Base-by-base conservation (phyloP, 169 alveolate species). In the Toxoplasma gondii region DNA sequence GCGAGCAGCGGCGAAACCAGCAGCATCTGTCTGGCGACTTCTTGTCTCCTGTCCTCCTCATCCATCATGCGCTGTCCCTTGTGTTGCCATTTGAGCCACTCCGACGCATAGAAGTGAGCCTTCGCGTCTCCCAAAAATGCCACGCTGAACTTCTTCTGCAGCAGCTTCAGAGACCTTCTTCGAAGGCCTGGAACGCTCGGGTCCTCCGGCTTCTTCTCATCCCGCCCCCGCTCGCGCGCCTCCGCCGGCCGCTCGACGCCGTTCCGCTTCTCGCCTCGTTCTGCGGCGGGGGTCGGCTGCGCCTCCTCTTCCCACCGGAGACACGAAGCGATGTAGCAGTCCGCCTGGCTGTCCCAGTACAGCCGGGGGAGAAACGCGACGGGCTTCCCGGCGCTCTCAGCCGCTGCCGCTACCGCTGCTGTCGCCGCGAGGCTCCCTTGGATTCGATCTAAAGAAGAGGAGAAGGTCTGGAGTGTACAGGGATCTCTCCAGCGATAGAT, bases 251-350 rank as follows among this genome's bases (percentile, higher is more conserved):
- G 41, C 84, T 12, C 12, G 45, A 1, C 31, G 39, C n/a, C 27
- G 49, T 24, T 1, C 84, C 84, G 84, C 84, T 69, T 69, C 82
- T 69, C 27, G n/a, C 27, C 83, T 70, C 39, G 34, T 34, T 22
- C 83, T 70, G 78, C 27, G 78, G 27, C 27, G n/a, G 17, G 17
- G 17, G 78, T 27, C 78, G n/a, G 17, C 78, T 17, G 17, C n/a
- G 17, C 83, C 39, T n/a, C 39, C 1, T n/a, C 86, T 16, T n/a
- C 45, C 86, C 67, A 82, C 41, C n/a, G 44, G 24, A 82, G 64
- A 43, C 90, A 82, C 16, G 90, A 82, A 9, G 90, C 90, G 22
- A 82, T 31, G 67, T 82, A 82, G 90, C 90, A 82, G 90, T 36
- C 90, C 69, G 69, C 41, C 67, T 82, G 69, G 34, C 64, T 4